Percentiles rank a stretch among this genome's conserved stretches.
Conservation (phyloP, 2,329 filamentous ascomycete species). For the Venturia nashicola region DNA sequence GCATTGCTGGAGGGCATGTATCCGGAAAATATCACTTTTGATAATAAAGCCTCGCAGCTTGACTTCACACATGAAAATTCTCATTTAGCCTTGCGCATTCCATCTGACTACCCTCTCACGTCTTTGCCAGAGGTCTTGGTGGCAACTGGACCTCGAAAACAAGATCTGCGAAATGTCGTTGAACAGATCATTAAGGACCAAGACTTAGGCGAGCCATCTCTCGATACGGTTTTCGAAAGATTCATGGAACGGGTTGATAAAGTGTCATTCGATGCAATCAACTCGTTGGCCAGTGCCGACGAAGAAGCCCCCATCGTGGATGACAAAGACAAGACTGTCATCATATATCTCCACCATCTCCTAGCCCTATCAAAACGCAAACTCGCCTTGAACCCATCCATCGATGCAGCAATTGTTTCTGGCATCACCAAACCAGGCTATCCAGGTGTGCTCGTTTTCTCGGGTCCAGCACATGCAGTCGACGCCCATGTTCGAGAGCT, state of each 20-base stretch:
- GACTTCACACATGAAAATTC: conserved; percentile 21
- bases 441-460: conserved; percentile 32
- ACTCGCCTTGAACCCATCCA: conserved; percentile 25
- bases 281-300: conserved; percentile 6
- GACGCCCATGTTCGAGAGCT: conserved; percentile 29
- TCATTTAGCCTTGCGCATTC: conserved; percentile 25
- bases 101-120: conserved; percentile 24
- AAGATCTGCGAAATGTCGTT: conserved; percentile 24
- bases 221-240: conserved; percentile 28
- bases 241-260: conserved; percentile 22
- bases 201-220: conserved; percentile 25
- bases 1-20: conserved; percentile 33
- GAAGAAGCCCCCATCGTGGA: not conserved
- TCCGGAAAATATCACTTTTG: conserved; percentile 26
- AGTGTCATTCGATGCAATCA: not conserved
- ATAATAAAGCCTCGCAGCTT: conserved; percentile 23
- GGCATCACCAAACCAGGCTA: conserved; percentile 36
- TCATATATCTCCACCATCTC: conserved; percentile 35
- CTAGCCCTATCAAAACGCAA: conserved; percentile 35
- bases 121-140: conserved; percentile 26
- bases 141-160: conserved; percentile 22
- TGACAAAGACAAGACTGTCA: conserved; percentile 22
- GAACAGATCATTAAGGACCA: conserved; percentile 19
- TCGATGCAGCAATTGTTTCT: conserved; percentile 16
- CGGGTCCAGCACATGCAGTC: conserved; percentile 25